phyloP scores from a whole-genome alignment of 495 filamentous ascomycete species.

The Aspergillus haitiensis region DNA sequence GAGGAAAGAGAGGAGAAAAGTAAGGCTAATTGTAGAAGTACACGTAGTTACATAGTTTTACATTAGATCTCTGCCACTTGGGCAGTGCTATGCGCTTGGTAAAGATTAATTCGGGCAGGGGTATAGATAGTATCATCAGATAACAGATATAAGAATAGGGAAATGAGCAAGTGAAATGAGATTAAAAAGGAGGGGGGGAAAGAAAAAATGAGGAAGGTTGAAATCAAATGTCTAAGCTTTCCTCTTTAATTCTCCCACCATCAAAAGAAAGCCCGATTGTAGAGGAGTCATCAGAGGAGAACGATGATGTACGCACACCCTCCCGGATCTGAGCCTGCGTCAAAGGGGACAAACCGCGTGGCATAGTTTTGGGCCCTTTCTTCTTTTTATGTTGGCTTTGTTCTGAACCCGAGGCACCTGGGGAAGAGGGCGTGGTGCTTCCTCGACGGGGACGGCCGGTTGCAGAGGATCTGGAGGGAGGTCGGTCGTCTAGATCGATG shows the following conservation, averaged over 20 bases:
- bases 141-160: conserved; percentile 1
- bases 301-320: conserved; percentile 38
- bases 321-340: conserved; percentile 48
- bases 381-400: conserved; percentile 36
- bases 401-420: conserved; percentile 29
- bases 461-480: conserved; percentile 40
- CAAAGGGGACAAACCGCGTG: conserved; percentile 43
- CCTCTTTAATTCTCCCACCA: conserved; percentile 31
- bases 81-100: too few relatives aligned
- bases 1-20: too few relatives aligned
- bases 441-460: conserved; percentile 40
- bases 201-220: too few relatives aligned
- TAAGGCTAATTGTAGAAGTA: too few relatives aligned
- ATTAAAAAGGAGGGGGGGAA: too few relatives aligned
- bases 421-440: conserved; percentile 29
- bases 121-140: conserved; percentile 5
- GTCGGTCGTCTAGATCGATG: conserved; percentile 39
- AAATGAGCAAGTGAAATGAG: neutral
- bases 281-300: conserved; percentile 42
- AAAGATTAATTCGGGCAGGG: conserved; percentile 8
- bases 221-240: conserved; percentile 22
- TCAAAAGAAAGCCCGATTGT: conserved; percentile 24
- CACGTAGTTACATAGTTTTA: too few relatives aligned
- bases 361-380: conserved; percentile 37
- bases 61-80: too few relatives aligned